Evolutionary conservation across 768 basidiomycete species (phyloP), one percentile per base, ranked within the genome.

Genomic region (Lentinula raphanica): DNA sequence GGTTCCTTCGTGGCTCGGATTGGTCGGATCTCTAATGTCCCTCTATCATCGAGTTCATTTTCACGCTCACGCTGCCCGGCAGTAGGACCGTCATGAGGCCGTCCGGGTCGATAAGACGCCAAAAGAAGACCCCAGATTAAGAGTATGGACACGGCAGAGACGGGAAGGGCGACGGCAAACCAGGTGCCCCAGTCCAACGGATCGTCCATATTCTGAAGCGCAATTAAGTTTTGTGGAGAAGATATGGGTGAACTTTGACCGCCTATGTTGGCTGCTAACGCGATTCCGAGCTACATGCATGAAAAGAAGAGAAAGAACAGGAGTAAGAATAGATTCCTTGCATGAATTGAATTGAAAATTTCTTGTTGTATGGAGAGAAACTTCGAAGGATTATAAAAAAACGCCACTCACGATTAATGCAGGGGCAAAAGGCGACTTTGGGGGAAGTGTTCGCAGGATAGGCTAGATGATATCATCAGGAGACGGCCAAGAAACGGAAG

Each of bases 211-310:
- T 75, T 82, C n/a, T 80, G 72, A 6, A 98, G 74, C 3, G 95
- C 94, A 60, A 99, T 98, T 28, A 98, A 81, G 69, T 98, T 99
- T 72, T 99, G 96, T 1, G 96, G 96, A 0, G 95, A 98, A 2
- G 96, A 98, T 59, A 98, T 98, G 2, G 95, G 96, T 0, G 95
- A 98, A 50, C 88, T 91, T 71, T 98, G 95, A 0, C 97, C 97
- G 12, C 97, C 97, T 59, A 98, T 94, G 68, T 98, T 99, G 19
- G 95, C 94, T 0, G 96, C 94, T n/a, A 99, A 81, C 0, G 97
- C 96, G 63, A 99, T 98, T 7, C 90, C 95, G 54, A 99, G 82
- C 94, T 97, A 60, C 4, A n/a, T n/a, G n/a, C n/a, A n/a, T n/a
- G n/a, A n/a, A n/a, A n/a, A n/a, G n/a, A n/a, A n/a, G n/a, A n/a